Conservation (phyloP, 1,284 basidiomycete genomes). For the Irpex sp. region DNA sequence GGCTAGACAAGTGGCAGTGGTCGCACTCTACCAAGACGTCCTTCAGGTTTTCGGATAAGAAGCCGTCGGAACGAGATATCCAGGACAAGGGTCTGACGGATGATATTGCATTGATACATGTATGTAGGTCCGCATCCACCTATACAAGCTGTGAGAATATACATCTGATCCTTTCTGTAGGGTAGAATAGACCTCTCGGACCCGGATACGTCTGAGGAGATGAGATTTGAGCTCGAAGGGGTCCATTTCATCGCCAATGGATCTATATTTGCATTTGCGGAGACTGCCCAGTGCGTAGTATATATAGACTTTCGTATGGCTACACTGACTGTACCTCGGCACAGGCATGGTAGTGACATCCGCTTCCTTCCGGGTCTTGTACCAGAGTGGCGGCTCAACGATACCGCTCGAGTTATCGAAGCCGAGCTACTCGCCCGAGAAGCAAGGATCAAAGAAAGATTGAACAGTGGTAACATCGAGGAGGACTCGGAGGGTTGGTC, state of each 20-base stretch:
- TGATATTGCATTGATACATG: constrained; percentile 59
- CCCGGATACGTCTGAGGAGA: constrained; percentile 44
- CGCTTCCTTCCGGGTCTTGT: constrained; percentile 66
- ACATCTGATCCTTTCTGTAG: constrained; percentile 34
- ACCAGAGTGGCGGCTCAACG: constrained; percentile 50
- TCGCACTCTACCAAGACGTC: constrained; percentile 55
- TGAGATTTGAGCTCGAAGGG: constrained; percentile 72
- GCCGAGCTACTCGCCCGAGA: constrained; percentile 65
- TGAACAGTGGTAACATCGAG: constrained; percentile 61
- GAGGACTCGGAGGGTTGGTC: constrained; percentile 23
- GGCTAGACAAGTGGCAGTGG: constrained; percentile 68
- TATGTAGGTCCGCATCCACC: constrained; percentile 34
- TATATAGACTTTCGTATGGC: background rate
- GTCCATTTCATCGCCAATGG: constrained; percentile 78
- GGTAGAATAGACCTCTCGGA: constrained; percentile 69
- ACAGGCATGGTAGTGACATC: constrained; percentile 55
- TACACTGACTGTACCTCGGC: constrained; percentile 7
- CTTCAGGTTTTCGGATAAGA: constrained; percentile 63
- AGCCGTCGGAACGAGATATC: constrained; percentile 27
- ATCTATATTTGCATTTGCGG: constrained; percentile 72
- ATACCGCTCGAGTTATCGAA: constrained; percentile 60
- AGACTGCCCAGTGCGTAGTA: constrained; percentile 56
- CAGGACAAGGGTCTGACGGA: constrained; percentile 31
- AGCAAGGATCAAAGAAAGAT: constrained; percentile 53
- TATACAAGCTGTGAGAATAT: no score